phyloP scores from a whole-genome alignment of 352 stramenopile genomes.

The Phytophthora rubi region DNA sequence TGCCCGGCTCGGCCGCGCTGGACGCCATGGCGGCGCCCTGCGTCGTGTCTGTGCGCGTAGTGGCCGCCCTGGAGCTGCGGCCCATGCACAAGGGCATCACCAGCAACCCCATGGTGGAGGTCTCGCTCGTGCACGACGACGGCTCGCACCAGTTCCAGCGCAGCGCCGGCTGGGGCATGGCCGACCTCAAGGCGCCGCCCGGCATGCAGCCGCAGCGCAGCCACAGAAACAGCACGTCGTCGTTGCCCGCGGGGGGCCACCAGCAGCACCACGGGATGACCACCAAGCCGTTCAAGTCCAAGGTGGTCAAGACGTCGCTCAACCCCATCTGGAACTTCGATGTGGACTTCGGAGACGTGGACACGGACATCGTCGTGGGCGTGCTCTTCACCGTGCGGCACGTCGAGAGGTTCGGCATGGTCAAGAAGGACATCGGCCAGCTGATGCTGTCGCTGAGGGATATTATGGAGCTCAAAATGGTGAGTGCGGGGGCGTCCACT shows the following conservation, averaged over 20 bases:
- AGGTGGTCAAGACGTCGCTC: slow-evolving; percentile 71
- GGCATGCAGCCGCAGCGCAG: slow-evolving; percentile 14
- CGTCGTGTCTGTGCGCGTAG: slow-evolving; percentile 66
- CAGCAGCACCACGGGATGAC: slow-evolving; percentile 28
- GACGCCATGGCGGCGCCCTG: slow-evolving; percentile 67
- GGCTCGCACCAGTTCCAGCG: slow-evolving; percentile 34
- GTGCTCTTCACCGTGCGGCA: slow-evolving; percentile 75
- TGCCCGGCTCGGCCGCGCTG: slow-evolving; percentile 59
- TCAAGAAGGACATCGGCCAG: slow-evolving; percentile 80
- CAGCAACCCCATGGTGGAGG: slow-evolving; percentile 74
- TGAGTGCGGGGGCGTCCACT: slow-evolving; percentile 21
- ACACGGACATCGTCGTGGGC: slow-evolving; percentile 68
- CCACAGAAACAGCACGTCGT: slow-evolving; percentile 30
- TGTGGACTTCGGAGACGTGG: slow-evolving; percentile 81
- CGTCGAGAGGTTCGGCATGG: slow-evolving; percentile 73
- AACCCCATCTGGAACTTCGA: slow-evolving; percentile 87
- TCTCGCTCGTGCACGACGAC: slow-evolving; percentile 71
- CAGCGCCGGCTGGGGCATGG: slow-evolving; percentile 51
- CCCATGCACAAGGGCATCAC: slow-evolving; percentile 75
- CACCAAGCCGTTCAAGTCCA: slow-evolving; percentile 62
- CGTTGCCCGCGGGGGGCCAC: slow-evolving; percentile 27
- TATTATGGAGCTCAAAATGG: slow-evolving; percentile 79
- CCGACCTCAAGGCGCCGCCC: slow-evolving; percentile 44
- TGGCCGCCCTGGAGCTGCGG: slow-evolving; percentile 60
- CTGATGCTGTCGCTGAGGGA: slow-evolving; percentile 67